phyloP scores from a whole-genome alignment of 305 asterid species.

The Fraxinus paxiana region DNA sequence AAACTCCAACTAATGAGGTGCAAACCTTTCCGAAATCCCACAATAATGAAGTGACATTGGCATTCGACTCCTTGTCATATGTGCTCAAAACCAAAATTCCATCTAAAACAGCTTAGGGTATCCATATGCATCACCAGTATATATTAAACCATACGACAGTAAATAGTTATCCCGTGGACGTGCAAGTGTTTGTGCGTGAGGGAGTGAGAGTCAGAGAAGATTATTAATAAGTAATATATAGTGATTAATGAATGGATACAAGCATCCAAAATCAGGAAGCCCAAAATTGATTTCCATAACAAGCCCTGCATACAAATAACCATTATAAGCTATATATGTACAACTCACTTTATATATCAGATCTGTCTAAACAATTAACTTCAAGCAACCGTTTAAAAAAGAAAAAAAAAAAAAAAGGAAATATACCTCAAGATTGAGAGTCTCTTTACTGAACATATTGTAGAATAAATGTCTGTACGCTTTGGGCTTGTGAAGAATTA shows the following conservation, averaged over 20 bases:
- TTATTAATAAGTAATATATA: background rate
- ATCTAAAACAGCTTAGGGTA: conserved; percentile 59
- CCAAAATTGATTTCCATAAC: conserved; percentile 50
- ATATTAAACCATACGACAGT: background rate
- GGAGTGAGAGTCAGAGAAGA: background rate
- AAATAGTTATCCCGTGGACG: background rate
- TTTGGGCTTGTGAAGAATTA: conserved; percentile 83
- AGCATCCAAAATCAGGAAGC: conserved; percentile 54
- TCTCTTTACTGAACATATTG: conserved; percentile 47
- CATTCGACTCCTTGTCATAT: conserved; percentile 35
- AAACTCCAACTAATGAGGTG: conserved; percentile 7
- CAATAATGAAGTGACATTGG: conserved; percentile 34
- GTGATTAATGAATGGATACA: conserved; percentile 56
- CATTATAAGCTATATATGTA: background rate
- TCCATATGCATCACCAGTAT: background rate
- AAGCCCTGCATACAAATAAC: conserved; percentile 47
- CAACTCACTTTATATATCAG: background rate
- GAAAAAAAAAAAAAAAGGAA: background rate
- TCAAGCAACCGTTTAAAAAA: background rate
- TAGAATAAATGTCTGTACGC: conserved; percentile 78
- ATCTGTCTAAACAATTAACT: background rate
- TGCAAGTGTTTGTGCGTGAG: background rate
- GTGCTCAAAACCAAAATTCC: conserved; percentile 48
- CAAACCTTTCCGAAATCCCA: conserved; percentile 53
- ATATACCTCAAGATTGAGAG: conserved; percentile 45